These are phyloP conservation scores for Arachnopeziza araneosa DNA, from an alignment of 2,329 filamentous ascomycete genomes.

Conservation along the genomic window DNA sequence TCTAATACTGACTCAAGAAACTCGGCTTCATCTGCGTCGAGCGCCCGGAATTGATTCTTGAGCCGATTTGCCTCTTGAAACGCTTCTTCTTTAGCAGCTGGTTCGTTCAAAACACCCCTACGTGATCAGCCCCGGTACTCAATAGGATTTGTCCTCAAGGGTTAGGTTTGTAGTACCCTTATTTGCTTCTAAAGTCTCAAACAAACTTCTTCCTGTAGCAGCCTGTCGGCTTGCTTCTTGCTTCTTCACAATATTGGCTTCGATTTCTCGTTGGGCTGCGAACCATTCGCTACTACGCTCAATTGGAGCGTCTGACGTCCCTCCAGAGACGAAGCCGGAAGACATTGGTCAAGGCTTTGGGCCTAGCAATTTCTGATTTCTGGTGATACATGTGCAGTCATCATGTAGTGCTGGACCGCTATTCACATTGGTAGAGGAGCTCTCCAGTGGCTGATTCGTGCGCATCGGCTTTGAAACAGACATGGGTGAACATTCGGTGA, in stretches of 20 bases:
- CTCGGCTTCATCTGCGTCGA: conserved; percentile 75
- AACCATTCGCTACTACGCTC: conserved; percentile 29
- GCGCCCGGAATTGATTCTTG: conserved; percentile 69
- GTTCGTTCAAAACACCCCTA: conserved; percentile 26
- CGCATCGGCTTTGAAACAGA: background rate
- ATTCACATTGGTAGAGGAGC: too few species aligned
- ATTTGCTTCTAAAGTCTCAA: conserved; percentile 73
- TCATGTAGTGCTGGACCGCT: too few species aligned
- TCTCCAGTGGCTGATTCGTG: background rate
- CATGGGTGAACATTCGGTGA: too few species aligned
- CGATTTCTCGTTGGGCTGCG: background rate
- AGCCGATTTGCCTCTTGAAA: conserved; percentile 70
- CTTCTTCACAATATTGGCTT: background rate
- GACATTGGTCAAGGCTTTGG: conserved; percentile 34
- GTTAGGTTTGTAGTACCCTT: conserved; percentile 51
- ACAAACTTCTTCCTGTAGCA: conserved; percentile 51
- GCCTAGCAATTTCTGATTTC: background rate
- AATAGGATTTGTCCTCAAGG: background rate
- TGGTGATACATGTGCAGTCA: too few species aligned
- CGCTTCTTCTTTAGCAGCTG: conserved; percentile 74
- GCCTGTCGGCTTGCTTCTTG: background rate
- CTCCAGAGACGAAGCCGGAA: conserved; percentile 46
- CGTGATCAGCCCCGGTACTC: conserved; percentile 27
- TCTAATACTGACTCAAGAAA: conserved; percentile 60
- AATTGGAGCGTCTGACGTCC: conserved; percentile 39